These are phyloP conservation scores for Aspergillus leporis DNA, from an alignment of 495 filamentous ascomycete species.

Conservation along the genomic window DNA sequence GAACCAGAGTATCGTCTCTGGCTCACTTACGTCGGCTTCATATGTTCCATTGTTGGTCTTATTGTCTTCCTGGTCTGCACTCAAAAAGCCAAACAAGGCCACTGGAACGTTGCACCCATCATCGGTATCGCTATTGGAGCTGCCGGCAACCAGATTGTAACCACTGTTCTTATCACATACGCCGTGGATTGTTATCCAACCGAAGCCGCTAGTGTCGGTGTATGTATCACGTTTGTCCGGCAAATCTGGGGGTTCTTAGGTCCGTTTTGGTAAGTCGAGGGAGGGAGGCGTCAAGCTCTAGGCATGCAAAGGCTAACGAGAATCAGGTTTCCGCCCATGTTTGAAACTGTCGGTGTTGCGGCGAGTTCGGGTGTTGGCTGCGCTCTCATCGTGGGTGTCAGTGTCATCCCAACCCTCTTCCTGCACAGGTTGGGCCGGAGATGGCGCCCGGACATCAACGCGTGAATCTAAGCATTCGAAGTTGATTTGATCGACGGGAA, in stretches of 20 bases:
- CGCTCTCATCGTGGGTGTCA: slow-evolving; percentile 45
- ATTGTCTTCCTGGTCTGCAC: slow-evolving; percentile 52
- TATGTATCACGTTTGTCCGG: slow-evolving; percentile 54
- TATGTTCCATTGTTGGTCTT: slow-evolving; percentile 48
- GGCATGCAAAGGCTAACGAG: slow-evolving; percentile 11
- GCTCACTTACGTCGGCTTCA: slow-evolving; percentile 53
- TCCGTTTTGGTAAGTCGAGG: slow-evolving; percentile 50
- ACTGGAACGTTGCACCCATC: slow-evolving; percentile 52
- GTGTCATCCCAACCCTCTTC: slow-evolving; percentile 46
- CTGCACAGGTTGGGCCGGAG: slow-evolving; percentile 36
- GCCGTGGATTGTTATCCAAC: slow-evolving; percentile 51
- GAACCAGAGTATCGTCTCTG: slow-evolving; percentile 51
- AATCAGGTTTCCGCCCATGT: slow-evolving; percentile 52
- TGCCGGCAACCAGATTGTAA: slow-evolving; percentile 56
- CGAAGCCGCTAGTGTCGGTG: slow-evolving; percentile 50
- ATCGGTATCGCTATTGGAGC: slow-evolving; percentile 51
- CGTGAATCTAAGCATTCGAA: neutral
- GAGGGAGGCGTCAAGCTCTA: neutral
- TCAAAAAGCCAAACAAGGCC: slow-evolving; percentile 32
- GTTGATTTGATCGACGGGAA: neutral
- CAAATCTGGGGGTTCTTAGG: slow-evolving; percentile 59
- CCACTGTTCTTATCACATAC: slow-evolving; percentile 56
- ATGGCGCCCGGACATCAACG: slow-evolving; percentile 23
- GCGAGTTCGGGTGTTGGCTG: slow-evolving; percentile 42
- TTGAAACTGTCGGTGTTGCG: slow-evolving; percentile 42